Percentiles rank a stretch among this genome's conserved stretches.
These are phyloP conservation scores for Triglochin maritima DNA, from an alignment of 106 monocot genomes.

Conservation along the genomic window DNA sequence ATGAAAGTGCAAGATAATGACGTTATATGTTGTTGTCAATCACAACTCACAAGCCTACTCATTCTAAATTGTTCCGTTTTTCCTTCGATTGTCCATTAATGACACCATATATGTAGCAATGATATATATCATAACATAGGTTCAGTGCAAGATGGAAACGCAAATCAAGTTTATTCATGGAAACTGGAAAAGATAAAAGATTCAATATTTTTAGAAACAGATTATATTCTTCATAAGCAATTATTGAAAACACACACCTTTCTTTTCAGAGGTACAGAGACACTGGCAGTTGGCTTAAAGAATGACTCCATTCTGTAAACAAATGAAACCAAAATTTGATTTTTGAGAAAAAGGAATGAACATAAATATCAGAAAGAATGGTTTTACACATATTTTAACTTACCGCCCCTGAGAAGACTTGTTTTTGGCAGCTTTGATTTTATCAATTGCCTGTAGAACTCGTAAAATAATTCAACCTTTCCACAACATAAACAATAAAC, in stretches of 20 bases:
- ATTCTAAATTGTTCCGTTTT: no score
- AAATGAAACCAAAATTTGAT: neutral
- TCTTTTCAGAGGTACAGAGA: constrained; percentile 53
- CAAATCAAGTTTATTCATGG: neutral
- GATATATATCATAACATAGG: neutral
- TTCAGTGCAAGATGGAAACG: neutral
- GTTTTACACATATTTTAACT: neutral
- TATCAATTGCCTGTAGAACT: constrained; percentile 56
- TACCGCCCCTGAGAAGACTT: constrained; percentile 73
- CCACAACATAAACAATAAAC: no score
- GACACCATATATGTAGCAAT: neutral
- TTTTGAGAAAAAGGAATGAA: neutral
- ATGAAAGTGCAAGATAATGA: no score
- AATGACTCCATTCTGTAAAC: constrained; percentile 74
- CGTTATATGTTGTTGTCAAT: no score
- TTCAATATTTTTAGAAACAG: no score
- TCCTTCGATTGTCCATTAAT: no score
- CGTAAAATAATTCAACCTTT: neutral
- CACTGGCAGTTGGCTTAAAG: constrained; percentile 57
- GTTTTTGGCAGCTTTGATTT: constrained; percentile 91
- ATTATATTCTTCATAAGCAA: no score
- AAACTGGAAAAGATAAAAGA: neutral
- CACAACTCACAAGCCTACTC: no score
- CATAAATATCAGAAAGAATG: no score
- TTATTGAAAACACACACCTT: constrained; percentile 35